A percentile compares a stretch with the other conserved stretches of the same genome.
Evolutionary conservation across 2,329 filamentous ascomycete genomes (phyloP).

Genomic region (Calonectria honghensis): DNA sequence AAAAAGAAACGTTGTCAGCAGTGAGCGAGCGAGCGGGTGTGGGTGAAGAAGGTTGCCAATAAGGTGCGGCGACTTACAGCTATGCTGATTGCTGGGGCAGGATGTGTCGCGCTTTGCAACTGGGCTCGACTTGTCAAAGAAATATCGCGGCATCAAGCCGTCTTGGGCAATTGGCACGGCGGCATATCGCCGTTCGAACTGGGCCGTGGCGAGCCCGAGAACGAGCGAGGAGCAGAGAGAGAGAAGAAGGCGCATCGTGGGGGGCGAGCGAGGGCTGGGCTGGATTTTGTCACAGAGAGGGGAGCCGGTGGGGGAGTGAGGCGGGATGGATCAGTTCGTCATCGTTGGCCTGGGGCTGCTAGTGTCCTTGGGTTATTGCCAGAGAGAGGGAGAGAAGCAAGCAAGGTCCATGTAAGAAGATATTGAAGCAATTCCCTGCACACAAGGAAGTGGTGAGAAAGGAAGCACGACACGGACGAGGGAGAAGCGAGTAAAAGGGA

Average conservation of each 20-base stretch:
- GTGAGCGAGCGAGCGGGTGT: neutral
- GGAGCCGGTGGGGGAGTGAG: slow-evolving; percentile 13
- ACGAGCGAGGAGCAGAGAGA: slow-evolving; percentile 22
- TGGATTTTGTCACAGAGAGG: slow-evolving; percentile 11
- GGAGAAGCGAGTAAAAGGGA: neutral
- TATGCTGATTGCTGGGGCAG: slow-evolving; percentile 56
- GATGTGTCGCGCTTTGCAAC: slow-evolving; percentile 53
- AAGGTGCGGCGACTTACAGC: slow-evolving; percentile 54
- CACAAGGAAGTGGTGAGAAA: slow-evolving; percentile 11
- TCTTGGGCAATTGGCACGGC: slow-evolving; percentile 48
- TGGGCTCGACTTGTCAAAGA: slow-evolving; percentile 55
- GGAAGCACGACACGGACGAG: neutral
- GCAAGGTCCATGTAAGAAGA: slow-evolving; percentile 11
- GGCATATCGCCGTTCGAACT: slow-evolving; percentile 48
- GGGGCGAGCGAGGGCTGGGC: slow-evolving; percentile 24
- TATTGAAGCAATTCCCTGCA: slow-evolving; percentile 20
- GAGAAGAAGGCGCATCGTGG: slow-evolving; percentile 48
- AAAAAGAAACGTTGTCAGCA: slow-evolving; percentile 14
- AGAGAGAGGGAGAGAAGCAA: slow-evolving; percentile 13
- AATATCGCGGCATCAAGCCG: slow-evolving; percentile 57
- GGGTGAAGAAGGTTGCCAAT: neutral
- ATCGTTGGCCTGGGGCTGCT: slow-evolving; percentile 22
- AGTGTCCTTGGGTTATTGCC: slow-evolving; percentile 6
- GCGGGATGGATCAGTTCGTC: slow-evolving; percentile 29
- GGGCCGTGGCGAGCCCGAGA: slow-evolving; percentile 44